Percentiles rank a stretch among this genome's conserved stretches.
These are phyloP conservation scores for Kwoniella mangroviensis DNA, from an alignment of 768 basidiomycete species.

Conservation along the genomic window DNA sequence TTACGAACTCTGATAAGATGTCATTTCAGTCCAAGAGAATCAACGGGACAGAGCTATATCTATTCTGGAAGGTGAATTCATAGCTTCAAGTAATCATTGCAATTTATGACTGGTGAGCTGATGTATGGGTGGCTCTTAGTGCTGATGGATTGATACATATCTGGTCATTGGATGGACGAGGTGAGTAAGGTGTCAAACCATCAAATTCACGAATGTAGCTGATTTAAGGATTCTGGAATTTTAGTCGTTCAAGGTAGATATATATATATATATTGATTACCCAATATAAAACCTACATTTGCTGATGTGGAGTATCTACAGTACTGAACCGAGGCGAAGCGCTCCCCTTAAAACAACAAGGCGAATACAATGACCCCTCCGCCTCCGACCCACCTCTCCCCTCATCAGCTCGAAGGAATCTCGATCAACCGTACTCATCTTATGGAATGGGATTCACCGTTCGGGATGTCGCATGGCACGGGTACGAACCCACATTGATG, in stretches of 20 bases:
- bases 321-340: conserved; percentile 79
- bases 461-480: conserved; percentile 95
- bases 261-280: background rate
- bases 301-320: conserved; percentile 15
- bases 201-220: background rate
- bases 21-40: conserved; percentile 90
- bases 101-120: conserved; percentile 63
- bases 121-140: conserved; percentile 12
- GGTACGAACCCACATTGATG: conserved; percentile 87
- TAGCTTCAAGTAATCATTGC: background rate
- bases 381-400: conserved; percentile 54
- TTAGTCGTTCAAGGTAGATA: conserved; percentile 64
- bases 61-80: conserved; percentile 93
- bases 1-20: conserved; percentile 91
- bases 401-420: background rate
- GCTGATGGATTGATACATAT: conserved; percentile 66
- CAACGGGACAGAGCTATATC: conserved; percentile 89
- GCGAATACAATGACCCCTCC: conserved; percentile 57
- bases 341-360: conserved; percentile 59
- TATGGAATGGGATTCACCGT: conserved; percentile 65
- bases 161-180: conserved; percentile 88
- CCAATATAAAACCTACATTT: too few relatives aligned
- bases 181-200: conserved; percentile 12
- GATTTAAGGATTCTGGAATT: background rate
- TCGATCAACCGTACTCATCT: conserved; percentile 37